A percentile compares a stretch with the other conserved stretches of the same genome.
Evolutionary conservation across 2,329 filamentous ascomycete species (phyloP).

Genomic region (Aspergillus sp.): DNA sequence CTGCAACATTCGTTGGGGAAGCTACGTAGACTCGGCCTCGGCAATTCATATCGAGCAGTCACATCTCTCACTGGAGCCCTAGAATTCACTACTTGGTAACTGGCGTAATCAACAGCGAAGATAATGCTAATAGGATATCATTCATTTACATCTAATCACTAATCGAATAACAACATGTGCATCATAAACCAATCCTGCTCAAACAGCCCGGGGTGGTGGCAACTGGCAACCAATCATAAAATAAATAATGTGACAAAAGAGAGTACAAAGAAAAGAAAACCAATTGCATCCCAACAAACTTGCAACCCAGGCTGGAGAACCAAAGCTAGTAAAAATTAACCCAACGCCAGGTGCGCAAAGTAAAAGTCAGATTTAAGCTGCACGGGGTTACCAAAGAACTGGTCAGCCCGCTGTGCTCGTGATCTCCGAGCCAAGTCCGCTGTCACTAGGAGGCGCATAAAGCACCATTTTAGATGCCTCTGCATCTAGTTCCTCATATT

Average conservation of each 20-base stretch:
- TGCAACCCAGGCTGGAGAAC: neutral
- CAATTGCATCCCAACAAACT: neutral
- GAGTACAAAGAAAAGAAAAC: conserved; percentile 23
- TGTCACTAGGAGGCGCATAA: conserved; percentile 29
- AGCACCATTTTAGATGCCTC: conserved; percentile 29
- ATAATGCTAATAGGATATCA: neutral
- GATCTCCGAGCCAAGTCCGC: conserved; percentile 31
- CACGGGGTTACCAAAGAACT: conserved; percentile 2
- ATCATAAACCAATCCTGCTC: neutral
- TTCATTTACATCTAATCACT: conserved; percentile 7
- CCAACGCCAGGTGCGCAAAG: conserved; percentile 24
- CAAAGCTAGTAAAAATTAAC: neutral
- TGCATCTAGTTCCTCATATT: conserved; percentile 20
- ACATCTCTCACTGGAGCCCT: neutral
- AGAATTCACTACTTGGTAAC: neutral
- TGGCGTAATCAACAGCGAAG: no score
- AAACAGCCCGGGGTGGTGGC: neutral
- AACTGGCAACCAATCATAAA: conserved; percentile 6
- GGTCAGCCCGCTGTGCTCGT: conserved; percentile 17
- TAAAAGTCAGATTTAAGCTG: neutral
- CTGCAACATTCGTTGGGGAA: conserved; percentile 15
- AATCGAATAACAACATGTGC: neutral
- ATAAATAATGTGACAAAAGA: conserved; percentile 20
- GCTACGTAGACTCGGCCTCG: neutral
- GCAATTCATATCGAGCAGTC: neutral